These are phyloP conservation scores for Schizopora paradoxa DNA, from an alignment of 1,284 basidiomycete genomes.

Conservation along the genomic window DNA sequence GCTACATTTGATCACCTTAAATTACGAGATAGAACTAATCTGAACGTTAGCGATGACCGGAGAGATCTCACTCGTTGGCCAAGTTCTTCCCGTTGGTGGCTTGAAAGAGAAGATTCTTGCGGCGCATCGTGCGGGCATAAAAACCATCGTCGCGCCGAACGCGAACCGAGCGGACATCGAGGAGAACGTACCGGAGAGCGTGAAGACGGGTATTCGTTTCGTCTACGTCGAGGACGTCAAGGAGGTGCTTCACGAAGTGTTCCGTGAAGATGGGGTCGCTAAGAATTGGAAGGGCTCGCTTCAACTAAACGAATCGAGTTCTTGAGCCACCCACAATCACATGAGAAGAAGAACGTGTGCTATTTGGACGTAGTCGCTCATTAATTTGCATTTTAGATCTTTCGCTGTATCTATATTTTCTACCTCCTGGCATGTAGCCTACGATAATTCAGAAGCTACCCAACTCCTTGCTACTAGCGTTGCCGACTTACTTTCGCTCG, in stretches of 20 bases:
- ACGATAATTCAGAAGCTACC: no score
- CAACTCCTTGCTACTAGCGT: no score
- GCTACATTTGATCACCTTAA: slow-evolving; percentile 25
- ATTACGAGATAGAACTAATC: slow-evolving; percentile 8
- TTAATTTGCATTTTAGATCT: no score
- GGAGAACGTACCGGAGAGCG: slow-evolving; percentile 91
- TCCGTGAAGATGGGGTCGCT: slow-evolving; percentile 54
- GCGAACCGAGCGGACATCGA: slow-evolving; percentile 90
- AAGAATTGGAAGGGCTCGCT: slow-evolving; percentile 64
- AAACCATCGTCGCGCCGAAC: slow-evolving; percentile 82
- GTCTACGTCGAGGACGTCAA: slow-evolving; percentile 90
- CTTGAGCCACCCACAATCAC: no score
- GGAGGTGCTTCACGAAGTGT: slow-evolving; percentile 85
- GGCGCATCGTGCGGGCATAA: slow-evolving; percentile 90
- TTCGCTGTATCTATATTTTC: no score
- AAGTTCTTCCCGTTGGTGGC: slow-evolving; percentile 90
- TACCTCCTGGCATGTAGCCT: no score
- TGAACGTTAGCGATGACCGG: slow-evolving; percentile 82
- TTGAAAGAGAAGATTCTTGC: slow-evolving; percentile 95
- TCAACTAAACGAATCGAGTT: no score
- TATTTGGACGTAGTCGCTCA: no score
- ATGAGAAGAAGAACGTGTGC: no score
- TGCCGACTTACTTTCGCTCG: no score
- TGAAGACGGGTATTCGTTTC: slow-evolving; percentile 89
- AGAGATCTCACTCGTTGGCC: slow-evolving; percentile 88